These are phyloP conservation scores for Pulveroboletus ravenelii DNA, from an alignment of 768 basidiomycete genomes.

Conservation along the genomic window DNA sequence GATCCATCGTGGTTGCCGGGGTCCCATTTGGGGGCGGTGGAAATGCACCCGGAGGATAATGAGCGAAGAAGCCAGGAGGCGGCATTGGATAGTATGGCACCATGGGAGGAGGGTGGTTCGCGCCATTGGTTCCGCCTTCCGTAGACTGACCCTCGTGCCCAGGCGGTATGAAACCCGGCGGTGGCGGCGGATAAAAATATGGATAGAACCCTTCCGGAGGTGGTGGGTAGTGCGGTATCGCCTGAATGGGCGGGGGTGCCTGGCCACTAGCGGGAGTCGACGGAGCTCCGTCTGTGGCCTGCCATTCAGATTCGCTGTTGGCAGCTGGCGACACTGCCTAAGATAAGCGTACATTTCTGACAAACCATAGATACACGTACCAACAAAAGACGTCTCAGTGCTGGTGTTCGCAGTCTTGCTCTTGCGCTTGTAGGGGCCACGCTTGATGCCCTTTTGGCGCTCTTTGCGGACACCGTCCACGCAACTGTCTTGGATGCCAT, in stretches of 20 bases:
- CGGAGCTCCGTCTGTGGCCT: slow-evolving; percentile 20
- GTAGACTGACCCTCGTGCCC: slow-evolving; percentile 34
- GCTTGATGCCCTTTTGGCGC: slow-evolving; percentile 56
- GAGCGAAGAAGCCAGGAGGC: slow-evolving; percentile 39
- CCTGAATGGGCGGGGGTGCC: slow-evolving; percentile 24
- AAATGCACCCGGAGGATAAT: slow-evolving; percentile 30
- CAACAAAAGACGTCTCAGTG: slow-evolving; percentile 20
- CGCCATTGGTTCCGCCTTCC: slow-evolving; percentile 31
- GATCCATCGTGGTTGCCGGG: slow-evolving; percentile 24
- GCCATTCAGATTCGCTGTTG: slow-evolving; percentile 34
- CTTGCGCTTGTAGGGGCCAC: slow-evolving; percentile 56
- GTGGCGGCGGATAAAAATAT: slow-evolving; percentile 40
- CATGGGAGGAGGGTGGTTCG: slow-evolving; percentile 27
- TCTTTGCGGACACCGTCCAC: slow-evolving; percentile 60
- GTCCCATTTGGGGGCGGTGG: slow-evolving; percentile 28
- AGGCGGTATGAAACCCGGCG: slow-evolving; percentile 37
- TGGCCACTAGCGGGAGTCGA: slow-evolving; percentile 14
- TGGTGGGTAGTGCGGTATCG: slow-evolving; percentile 30
- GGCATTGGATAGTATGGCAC: slow-evolving; percentile 36
- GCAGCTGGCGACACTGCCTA: slow-evolving; percentile 9
- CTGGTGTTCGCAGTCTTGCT: slow-evolving; percentile 28
- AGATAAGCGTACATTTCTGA: slow-evolving; percentile 10
- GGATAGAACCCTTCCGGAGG: slow-evolving; percentile 42
- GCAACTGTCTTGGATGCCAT: slow-evolving; percentile 54
- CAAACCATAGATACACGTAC: slow-evolving; percentile 12